These are phyloP conservation scores for Trebouxia sp. DNA, from an alignment of 139 green algal species.

Conservation along the genomic window DNA sequence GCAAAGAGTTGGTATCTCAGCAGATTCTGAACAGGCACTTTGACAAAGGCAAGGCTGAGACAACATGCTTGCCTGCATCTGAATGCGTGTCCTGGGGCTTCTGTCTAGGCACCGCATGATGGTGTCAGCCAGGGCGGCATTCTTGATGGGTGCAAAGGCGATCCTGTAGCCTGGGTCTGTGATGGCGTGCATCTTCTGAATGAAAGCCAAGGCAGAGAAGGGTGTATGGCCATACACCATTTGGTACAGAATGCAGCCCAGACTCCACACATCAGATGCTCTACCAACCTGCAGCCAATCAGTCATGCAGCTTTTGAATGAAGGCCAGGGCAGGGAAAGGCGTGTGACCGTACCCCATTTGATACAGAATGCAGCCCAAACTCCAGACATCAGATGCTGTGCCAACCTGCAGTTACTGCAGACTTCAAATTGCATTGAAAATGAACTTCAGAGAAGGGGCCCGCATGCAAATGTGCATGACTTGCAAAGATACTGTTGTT, in stretches of 20 bases:
- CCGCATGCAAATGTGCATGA: too few species aligned
- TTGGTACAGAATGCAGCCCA: slow-evolving; percentile 98
- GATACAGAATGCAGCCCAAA: slow-evolving; percentile 97
- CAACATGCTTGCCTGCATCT: slow-evolving; percentile 65
- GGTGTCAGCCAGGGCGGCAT: slow-evolving; percentile 69
- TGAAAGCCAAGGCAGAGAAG: slow-evolving; percentile 84
- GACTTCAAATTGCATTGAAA: too few species aligned
- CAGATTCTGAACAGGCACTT: too few species aligned
- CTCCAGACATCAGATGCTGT: slow-evolving; percentile 93
- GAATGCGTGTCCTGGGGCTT: slow-evolving; percentile 77
- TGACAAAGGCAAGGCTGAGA: too few species aligned
- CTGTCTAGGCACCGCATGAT: slow-evolving; percentile 87
- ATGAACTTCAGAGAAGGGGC: too few species aligned
- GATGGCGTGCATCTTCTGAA: slow-evolving; percentile 96
- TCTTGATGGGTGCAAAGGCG: slow-evolving; percentile 63
- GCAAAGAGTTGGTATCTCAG: too few species aligned
- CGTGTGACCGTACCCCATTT: slow-evolving; percentile 93
- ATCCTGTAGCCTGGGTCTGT: slow-evolving; percentile 72
- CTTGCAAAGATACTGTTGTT: too few species aligned
- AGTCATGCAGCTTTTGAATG: slow-evolving; percentile 95
- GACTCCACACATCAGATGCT: slow-evolving; percentile 91
- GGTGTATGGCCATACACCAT: slow-evolving; percentile 92
- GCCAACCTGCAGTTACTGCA: too few species aligned
- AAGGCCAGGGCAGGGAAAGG: slow-evolving; percentile 84
- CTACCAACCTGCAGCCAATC: slow-evolving; percentile 81